Conservation (phyloP, 2,329 filamentous ascomycete species). For the Podosphaera leucotricha region DNA sequence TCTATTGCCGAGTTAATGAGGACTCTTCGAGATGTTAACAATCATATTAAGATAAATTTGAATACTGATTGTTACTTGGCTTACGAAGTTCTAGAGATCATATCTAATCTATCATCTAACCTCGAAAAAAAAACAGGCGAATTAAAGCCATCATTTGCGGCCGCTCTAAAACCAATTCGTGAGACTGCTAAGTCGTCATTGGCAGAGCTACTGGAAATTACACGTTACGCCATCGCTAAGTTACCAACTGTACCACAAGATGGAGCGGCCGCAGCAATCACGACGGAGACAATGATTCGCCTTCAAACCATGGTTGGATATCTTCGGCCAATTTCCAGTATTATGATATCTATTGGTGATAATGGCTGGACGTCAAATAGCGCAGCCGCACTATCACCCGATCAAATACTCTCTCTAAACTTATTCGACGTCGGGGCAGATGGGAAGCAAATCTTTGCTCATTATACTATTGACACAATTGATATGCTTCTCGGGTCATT, state of each 20-base stretch:
- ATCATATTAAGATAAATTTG: conserved; percentile 67
- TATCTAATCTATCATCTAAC: conserved; percentile 54
- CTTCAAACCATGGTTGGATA: conserved; percentile 75
- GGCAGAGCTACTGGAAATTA: conserved; percentile 63
- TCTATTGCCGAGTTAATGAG: conserved; percentile 63
- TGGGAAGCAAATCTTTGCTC: conserved; percentile 64
- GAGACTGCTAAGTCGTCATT: conserved; percentile 82
- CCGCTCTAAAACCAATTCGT: conserved; percentile 68
- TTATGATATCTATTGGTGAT: conserved; percentile 80
- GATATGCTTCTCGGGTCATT: conserved; percentile 55
- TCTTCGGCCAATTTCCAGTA: conserved; percentile 61
- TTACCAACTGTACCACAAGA: conserved; percentile 52
- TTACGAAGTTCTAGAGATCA: conserved; percentile 84
- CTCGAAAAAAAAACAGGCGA: conserved; percentile 68
- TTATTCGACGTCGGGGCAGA: conserved; percentile 79
- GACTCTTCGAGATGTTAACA: conserved; percentile 71
- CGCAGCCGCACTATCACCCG: conserved; percentile 30
- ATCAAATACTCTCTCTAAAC: conserved; percentile 44
- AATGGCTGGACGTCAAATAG: conserved; percentile 55
- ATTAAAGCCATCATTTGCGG: conserved; percentile 58
- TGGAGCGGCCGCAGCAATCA: conserved; percentile 53
- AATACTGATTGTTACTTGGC: conserved; percentile 83
- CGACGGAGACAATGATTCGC: conserved; percentile 64
- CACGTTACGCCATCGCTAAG: conserved; percentile 40
- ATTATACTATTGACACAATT: conserved; percentile 77